Evolutionary conservation across 371 early-diverging fungal genomes (phyloP), one percentile per base, ranked within the genome.

Genomic region (Mucor velutinosus): DNA sequence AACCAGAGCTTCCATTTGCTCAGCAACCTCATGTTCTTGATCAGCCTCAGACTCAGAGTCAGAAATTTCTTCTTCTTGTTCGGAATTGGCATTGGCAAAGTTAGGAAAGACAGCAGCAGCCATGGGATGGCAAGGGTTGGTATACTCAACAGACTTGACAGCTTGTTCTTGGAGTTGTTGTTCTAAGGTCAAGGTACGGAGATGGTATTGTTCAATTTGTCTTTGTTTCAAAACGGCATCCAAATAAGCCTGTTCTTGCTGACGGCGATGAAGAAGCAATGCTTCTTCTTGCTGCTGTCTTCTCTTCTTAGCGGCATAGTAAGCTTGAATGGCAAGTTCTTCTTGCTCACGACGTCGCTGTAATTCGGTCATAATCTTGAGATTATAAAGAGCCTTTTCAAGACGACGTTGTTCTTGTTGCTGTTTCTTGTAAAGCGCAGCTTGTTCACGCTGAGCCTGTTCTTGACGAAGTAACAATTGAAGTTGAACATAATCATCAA

Each of bases 401-500:
- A 67, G 41, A 47, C 63, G 72, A 14, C 63, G 64, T 30, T 60
- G 39, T 32, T 69, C 69, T 63, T 74, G 56, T 21, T 62, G 55
- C 32, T 58, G 27, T 23, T 71, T 15, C 27, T 71, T 62, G 58
- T 45, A 53, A 19, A 64, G 47, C 17, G 30, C 21, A 29, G 33
- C 65, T 19, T 64, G 63, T 53, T 72, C 64, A 14, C 51, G 45
- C 39, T 61, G 49, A n/a, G 57, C 60, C 51, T 62, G 62, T 23
- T 47, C 64, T 64, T 58, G 71, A 39, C 61, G 57, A 47, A 75
- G 67, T 12, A 77, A 32, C 7, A 19, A 37, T 49, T 77, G 74
- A 1, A 80, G 60, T 56, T 73, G 76, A 17, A 70, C 23, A 27
- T 80, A 80, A 60, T 80, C 78, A 33, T 74, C 74, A 43, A 80